phyloP scores from a whole-genome alignment of 164 flowering plant genomes.

The Vitis cinerea region DNA sequence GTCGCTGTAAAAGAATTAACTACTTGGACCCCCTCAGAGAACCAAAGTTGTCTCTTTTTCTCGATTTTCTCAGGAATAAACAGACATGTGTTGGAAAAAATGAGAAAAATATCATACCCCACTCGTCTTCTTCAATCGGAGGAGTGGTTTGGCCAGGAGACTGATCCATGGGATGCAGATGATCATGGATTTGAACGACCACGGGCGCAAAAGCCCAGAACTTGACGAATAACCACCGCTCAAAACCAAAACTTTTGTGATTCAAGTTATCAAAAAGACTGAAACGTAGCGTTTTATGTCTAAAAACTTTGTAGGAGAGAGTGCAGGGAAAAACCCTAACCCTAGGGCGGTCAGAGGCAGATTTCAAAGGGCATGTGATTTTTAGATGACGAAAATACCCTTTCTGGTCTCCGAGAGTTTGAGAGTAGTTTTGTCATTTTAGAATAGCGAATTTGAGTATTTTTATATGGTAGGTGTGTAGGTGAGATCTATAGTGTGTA shows the following conservation, averaged over 20 bases:
- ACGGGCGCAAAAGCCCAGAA: slow-evolving; percentile 53
- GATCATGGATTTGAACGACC: slow-evolving; percentile 62
- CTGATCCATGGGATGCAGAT: slow-evolving; percentile 54
- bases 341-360: background rate
- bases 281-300: too few relatives aligned
- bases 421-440: too few relatives aligned
- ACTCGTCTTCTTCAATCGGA: slow-evolving; percentile 63
- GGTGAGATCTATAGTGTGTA: too few relatives aligned
- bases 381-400: slow-evolving; percentile 6
- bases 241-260: background rate
- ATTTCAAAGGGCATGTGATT: background rate
- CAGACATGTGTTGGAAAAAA: background rate
- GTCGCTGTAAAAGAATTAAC: too few relatives aligned
- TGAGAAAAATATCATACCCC: slow-evolving; percentile 43
- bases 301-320: background rate
- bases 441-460: too few relatives aligned
- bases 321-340: background rate
- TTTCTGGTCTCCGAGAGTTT: too few relatives aligned
- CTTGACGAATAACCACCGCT: slow-evolving; percentile 6
- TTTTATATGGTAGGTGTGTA: too few relatives aligned
- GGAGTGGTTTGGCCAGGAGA: slow-evolving; percentile 50
- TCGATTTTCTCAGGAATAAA: slow-evolving; percentile 7
- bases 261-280: too few relatives aligned
- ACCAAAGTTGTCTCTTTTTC: background rate
- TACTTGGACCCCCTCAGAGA: background rate